Percentiles rank a stretch among this genome's conserved stretches.
Conservation (phyloP, 2,329 filamentous ascomycete genomes). For the Fusarium tupiense region DNA sequence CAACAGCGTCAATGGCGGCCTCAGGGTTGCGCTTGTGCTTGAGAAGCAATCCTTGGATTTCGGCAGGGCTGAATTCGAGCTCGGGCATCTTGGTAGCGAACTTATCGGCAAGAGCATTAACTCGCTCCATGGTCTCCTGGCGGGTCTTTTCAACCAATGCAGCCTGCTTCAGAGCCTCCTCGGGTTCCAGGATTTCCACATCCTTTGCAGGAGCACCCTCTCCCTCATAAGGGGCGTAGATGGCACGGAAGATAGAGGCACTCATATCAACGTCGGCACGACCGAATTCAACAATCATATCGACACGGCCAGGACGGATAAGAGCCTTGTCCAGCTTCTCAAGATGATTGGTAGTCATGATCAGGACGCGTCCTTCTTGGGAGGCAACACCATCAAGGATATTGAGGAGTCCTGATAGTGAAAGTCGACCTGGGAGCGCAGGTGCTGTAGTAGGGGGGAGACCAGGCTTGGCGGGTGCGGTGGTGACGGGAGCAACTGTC, state of each 20-base stretch:
- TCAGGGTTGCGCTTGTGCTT: slow-evolving; percentile 64
- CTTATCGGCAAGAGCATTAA: slow-evolving; percentile 57
- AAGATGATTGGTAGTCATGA: slow-evolving; percentile 73
- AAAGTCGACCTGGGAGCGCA: slow-evolving; percentile 57
- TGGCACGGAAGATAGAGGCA: slow-evolving; percentile 65
- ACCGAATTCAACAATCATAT: slow-evolving; percentile 67
- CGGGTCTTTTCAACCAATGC: slow-evolving; percentile 46
- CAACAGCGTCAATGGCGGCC: slow-evolving; percentile 57
- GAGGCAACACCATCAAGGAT: slow-evolving; percentile 79
- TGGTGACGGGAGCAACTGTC: slow-evolving; percentile 26
- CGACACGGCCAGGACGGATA: slow-evolving; percentile 70
- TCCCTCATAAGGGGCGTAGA: slow-evolving; percentile 63
- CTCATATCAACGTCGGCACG: slow-evolving; percentile 64
- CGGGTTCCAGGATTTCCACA: slow-evolving; percentile 22
- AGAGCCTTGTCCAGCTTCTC: slow-evolving; percentile 70
- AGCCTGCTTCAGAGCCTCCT: slow-evolving; percentile 45
- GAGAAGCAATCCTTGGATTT: slow-evolving; percentile 68
- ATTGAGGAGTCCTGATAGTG: slow-evolving; percentile 81
- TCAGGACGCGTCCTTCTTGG: slow-evolving; percentile 69
- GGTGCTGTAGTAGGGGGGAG: background rate
- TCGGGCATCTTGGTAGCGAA: slow-evolving; percentile 64
- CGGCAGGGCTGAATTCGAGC: slow-evolving; percentile 67
- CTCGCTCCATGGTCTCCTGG: slow-evolving; percentile 50
- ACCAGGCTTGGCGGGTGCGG: slow-evolving; percentile 7
- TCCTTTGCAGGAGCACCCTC: slow-evolving; percentile 26